phyloP scores from a whole-genome alignment of 805 yeast genomes.

The Spathaspora sp. region DNA sequence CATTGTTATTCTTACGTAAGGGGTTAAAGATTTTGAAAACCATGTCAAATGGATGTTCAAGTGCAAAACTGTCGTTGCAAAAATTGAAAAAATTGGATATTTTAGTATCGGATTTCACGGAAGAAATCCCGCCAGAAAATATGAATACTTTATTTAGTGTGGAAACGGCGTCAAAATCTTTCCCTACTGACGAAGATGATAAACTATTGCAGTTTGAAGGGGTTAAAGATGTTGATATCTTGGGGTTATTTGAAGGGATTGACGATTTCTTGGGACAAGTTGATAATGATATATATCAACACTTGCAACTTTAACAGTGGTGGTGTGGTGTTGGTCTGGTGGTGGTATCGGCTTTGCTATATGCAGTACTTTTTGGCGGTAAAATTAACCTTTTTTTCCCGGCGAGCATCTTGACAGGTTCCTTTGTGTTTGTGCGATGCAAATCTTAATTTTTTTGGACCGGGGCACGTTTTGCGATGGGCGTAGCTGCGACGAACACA shows the following conservation, averaged over 20 bases:
- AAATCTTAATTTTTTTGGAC: no score
- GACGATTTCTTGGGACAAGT: constrained; percentile 5
- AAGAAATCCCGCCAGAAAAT: constrained; percentile 6
- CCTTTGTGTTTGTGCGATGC: neutral
- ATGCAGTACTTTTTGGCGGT: neutral
- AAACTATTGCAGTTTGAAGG: constrained; percentile 2
- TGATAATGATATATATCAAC: constrained; percentile 4
- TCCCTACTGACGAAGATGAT: constrained; percentile 3
- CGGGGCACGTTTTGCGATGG: neutral
- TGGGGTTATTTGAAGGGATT: constrained; percentile 3
- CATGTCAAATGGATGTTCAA: constrained; percentile 11
- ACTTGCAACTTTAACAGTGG: neutral
- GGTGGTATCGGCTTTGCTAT: neutral
- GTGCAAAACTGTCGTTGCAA: constrained; percentile 10
- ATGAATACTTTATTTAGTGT: constrained; percentile 5
- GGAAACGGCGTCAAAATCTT: constrained; percentile 5
- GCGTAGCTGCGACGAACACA: no score
- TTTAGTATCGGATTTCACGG: constrained; percentile 7
- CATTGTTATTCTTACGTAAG: constrained; percentile 10
- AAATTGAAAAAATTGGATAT: constrained; percentile 7
- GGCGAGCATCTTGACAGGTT: neutral
- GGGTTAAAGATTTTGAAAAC: constrained; percentile 11
- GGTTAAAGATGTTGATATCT: neutral
- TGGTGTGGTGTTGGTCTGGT: no score
- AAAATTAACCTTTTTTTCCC: no score